Evolutionary conservation across 352 stramenopile species (phyloP).

Genomic region (Globisporangium echinulatum): DNA sequence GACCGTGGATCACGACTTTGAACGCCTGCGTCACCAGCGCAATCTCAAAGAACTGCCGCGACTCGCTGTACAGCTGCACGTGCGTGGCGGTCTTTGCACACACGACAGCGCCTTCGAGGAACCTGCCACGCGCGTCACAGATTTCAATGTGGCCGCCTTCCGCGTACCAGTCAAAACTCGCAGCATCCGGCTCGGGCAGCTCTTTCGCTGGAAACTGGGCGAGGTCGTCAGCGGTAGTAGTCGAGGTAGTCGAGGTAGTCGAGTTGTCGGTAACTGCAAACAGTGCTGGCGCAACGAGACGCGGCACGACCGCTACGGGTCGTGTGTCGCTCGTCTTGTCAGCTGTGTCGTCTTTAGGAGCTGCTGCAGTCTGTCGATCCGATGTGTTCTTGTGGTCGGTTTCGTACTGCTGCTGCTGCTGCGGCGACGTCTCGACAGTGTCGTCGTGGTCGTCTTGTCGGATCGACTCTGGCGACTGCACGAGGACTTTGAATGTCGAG

Average conservation of each 20-base stretch:
- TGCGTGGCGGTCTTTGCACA: conserved; percentile 28
- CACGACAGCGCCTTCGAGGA: conserved; percentile 44
- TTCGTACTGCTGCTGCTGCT: neutral
- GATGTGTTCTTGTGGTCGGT: too few relatives aligned
- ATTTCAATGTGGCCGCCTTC: conserved; percentile 48
- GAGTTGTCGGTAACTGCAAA: neutral
- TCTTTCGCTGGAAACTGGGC: neutral
- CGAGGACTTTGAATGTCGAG: conserved; percentile 31
- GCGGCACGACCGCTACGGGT: neutral
- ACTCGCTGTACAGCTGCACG: conserved; percentile 55
- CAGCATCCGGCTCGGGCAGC: neutral
- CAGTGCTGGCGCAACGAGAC: conserved; percentile 2
- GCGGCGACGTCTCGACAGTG: neutral
- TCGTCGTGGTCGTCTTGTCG: neutral
- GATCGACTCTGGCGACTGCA: neutral
- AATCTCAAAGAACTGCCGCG: conserved; percentile 45
- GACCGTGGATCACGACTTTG: conserved; percentile 50
- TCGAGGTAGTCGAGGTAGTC: neutral
- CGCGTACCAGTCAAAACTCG: conserved; percentile 43
- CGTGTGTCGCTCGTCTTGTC: neutral
- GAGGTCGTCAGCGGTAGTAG: neutral
- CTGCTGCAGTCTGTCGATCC: too few relatives aligned
- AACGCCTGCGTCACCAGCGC: conserved; percentile 24
- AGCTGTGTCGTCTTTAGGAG: too few relatives aligned
- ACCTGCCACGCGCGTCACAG: conserved; percentile 22